Conservation (phyloP, 495 filamentous ascomycete species). For the Podospora pseudocomata region DNA sequence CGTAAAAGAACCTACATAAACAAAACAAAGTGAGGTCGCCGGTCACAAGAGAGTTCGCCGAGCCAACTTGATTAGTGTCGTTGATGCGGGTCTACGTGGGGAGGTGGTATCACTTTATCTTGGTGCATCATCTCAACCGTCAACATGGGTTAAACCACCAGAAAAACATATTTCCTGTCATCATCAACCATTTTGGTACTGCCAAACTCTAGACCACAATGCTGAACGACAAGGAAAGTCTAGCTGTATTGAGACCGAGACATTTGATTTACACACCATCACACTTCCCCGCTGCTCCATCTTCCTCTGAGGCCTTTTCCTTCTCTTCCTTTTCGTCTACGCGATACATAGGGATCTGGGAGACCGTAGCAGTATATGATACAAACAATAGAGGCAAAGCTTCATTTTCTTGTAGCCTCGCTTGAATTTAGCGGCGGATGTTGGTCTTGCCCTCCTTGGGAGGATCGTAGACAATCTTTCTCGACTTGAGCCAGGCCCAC, state of each 20-base stretch:
- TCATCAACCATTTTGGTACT: neutral
- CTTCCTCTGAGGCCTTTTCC: constrained; percentile 15
- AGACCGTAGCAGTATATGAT: constrained; percentile 41
- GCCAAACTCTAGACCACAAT: neutral
- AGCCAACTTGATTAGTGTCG: neutral
- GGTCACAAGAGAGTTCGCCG: neutral
- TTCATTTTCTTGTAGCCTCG: constrained; percentile 10
- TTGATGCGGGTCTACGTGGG: neutral
- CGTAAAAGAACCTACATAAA: neutral
- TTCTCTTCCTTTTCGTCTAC: constrained; percentile 33
- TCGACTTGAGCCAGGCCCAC: constrained; percentile 91
- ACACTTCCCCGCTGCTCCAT: constrained; percentile 9
- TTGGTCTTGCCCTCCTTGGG: constrained; percentile 46
- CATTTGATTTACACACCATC: constrained; percentile 40
- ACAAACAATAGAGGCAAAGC: constrained; percentile 40
- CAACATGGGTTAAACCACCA: no score
- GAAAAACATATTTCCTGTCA: neutral
- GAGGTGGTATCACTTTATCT: neutral
- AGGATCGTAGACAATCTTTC: constrained; percentile 85
- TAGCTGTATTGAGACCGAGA: constrained; percentile 35
- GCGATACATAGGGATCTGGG: constrained; percentile 35
- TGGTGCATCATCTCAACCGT: no score
- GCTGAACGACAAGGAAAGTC: constrained; percentile 22
- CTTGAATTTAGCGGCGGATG: constrained; percentile 33
- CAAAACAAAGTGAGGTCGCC: neutral